phyloP scores from a whole-genome alignment of 2,329 filamentous ascomycete genomes.

The Pyrenophora tritici-repentis region DNA sequence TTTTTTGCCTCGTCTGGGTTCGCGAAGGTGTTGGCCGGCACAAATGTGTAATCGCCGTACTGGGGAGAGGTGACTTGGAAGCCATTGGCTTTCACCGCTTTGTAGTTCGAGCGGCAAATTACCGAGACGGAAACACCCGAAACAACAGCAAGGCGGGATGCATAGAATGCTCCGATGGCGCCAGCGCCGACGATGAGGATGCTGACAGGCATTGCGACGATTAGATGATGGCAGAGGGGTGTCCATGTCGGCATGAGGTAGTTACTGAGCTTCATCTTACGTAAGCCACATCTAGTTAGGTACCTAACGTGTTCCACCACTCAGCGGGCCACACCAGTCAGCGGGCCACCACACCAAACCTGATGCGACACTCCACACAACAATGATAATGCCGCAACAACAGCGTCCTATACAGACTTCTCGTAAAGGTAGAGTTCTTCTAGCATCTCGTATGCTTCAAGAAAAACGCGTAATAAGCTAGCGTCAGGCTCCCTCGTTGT shows the following conservation, averaged over 20 bases:
- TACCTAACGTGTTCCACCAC: too few species aligned
- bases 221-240: not conserved
- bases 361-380: too few species aligned
- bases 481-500: too few species aligned
- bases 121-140: slow-evolving; percentile 66
- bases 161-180: slow-evolving; percentile 75
- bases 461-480: too few species aligned
- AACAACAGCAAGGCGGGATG: slow-evolving; percentile 67
- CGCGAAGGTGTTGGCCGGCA: slow-evolving; percentile 65
- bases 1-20: slow-evolving; percentile 62
- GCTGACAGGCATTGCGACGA: slow-evolving; percentile 49
- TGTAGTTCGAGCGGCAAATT: slow-evolving; percentile 75
- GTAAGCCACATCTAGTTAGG: slow-evolving; percentile 6
- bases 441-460: too few species aligned
- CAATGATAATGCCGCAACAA: too few species aligned
- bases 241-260: slow-evolving; percentile 5
- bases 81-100: slow-evolving; percentile 63
- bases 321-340: too few species aligned
- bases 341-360: too few species aligned
- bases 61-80: slow-evolving; percentile 68
- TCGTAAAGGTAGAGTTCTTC: too few species aligned
- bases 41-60: slow-evolving; percentile 71
- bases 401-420: too few species aligned
- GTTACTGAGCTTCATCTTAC: slow-evolving; percentile 4
- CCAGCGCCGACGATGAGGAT: slow-evolving; percentile 72